phyloP scores from a whole-genome alignment of 371 early-diverging fungal species.

The Rhizopus sp. region DNA sequence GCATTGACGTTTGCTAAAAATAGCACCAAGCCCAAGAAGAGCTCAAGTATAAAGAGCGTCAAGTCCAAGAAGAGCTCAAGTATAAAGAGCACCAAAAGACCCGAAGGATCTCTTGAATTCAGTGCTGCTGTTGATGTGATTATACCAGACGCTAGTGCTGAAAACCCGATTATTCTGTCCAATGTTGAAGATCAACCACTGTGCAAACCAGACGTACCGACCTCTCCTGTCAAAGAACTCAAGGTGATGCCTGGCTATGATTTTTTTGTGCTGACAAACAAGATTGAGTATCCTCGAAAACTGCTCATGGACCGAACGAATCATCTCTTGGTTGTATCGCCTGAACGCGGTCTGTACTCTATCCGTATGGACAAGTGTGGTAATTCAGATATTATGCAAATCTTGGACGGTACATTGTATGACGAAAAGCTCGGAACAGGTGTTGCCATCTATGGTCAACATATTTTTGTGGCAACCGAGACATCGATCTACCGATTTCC shows the following conservation, averaged over 20 bases:
- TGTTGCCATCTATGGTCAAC: conserved; percentile 24
- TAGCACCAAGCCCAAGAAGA: neutral
- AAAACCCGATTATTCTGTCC: conserved; percentile 39
- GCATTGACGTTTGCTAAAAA: neutral
- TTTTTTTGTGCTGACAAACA: conserved; percentile 29
- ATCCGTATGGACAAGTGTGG: conserved; percentile 49
- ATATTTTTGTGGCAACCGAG: conserved; percentile 35
- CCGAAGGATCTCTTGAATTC: conserved; percentile 32
- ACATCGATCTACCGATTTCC: conserved; percentile 39
- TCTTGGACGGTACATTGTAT: conserved; percentile 16
- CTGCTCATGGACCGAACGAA: conserved; percentile 38
- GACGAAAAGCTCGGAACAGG: conserved; percentile 27
- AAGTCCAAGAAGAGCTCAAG: too few species aligned
- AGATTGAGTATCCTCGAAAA: conserved; percentile 33
- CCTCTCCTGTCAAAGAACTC: conserved; percentile 24
- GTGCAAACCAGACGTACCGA: conserved; percentile 27
- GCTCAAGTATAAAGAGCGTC: neutral
- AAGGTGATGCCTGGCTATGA: conserved; percentile 42
- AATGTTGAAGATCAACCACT: conserved; percentile 39
- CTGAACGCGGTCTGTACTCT: conserved; percentile 31
- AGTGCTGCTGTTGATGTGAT: conserved; percentile 22
- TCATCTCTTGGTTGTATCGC: conserved; percentile 41
- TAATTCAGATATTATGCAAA: conserved; percentile 27
- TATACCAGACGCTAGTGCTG: conserved; percentile 45
- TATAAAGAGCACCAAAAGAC: too few species aligned